Evolutionary conservation across 495 filamentous ascomycete genomes (phyloP), one percentile per base, ranked within the genome.

Genomic region (Bacidia rubella): DNA sequence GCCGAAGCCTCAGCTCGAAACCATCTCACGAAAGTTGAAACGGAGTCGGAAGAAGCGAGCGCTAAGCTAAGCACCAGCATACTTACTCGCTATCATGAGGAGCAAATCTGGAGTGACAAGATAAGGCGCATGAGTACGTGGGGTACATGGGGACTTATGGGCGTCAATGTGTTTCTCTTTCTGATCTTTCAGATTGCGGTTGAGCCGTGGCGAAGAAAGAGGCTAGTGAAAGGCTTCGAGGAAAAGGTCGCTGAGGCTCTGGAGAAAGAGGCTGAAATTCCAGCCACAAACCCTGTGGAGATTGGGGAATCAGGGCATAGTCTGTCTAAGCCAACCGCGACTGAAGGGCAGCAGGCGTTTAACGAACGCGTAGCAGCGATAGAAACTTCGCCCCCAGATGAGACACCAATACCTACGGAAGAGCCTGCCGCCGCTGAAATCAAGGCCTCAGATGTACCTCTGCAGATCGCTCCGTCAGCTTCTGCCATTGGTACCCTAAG

Each of bases 71-170:
- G 81, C 62, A 78, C 81, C 38, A 78, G 77, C 32, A 96, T 97
- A 53, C 71, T 96, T 27, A 81, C 81, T 25, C 80, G 92, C 24
- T 98, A 98, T 68, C 92, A 98, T 68, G 92, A 98, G 67, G 92
- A 98, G 68, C 92, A 98, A 72, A 95, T 98, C 44, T 98, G 92
- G 92, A 90, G 85, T 60, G 92, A 98, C 62, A 92, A 94, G 63
- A 98, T 98, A 63, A 76, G 92, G 40, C 73, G 92, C 54, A 95
- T 95, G 78, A 87, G 81, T 59, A 97, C 92, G 3, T 98, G 92
- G 92, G 89, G 92, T 21, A 98, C 92, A 2, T 96, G 93, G 83
- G 92, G 92, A 0, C 68, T 98, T 57, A 97, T 98, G 92, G 90
- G 92, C 5, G 76, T 97, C 41, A 98, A 98, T 60, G 82, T 97